Conservation (phyloP, 106 monocot genomes). For the Phalaenopsis aphrodite region DNA sequence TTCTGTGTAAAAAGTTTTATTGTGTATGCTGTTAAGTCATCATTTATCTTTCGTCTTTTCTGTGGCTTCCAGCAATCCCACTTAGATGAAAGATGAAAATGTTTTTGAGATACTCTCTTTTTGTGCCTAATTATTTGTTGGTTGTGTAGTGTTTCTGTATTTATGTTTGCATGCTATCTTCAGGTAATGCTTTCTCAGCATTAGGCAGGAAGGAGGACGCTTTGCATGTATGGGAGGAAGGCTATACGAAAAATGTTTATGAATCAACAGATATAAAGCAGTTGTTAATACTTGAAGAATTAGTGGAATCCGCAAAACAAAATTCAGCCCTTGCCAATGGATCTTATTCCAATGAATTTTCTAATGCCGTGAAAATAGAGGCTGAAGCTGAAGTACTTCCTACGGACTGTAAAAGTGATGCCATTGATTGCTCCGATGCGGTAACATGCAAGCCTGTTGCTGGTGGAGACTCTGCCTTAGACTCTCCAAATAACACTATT, state of each 20-base stretch:
- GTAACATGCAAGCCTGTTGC: slow-evolving; percentile 1
- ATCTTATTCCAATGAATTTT: slow-evolving; percentile 25
- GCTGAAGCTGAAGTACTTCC: slow-evolving; percentile 19
- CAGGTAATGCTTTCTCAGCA: slow-evolving; percentile 82
- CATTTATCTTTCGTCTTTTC: neutral
- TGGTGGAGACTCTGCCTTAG: neutral
- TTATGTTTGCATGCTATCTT: slow-evolving; percentile 9
- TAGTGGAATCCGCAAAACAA: slow-evolving; percentile 41
- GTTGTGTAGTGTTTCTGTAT: neutral
- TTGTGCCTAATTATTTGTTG: neutral
- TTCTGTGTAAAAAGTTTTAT: neutral
- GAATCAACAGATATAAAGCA: slow-evolving; percentile 77
- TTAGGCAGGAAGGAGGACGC: slow-evolving; percentile 80
- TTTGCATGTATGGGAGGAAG: slow-evolving; percentile 67
- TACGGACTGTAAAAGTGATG: slow-evolving; percentile 18
- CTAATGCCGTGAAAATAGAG: neutral
- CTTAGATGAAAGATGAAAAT: neutral
- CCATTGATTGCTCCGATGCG: slow-evolving; percentile 14
- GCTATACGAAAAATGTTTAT: slow-evolving; percentile 43
- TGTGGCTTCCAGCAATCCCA: neutral
- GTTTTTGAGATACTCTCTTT: neutral
- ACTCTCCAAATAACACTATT: neutral
- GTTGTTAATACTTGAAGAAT: slow-evolving; percentile 75
- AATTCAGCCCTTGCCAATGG: slow-evolving; percentile 15
- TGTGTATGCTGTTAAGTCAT: neutral